Evolutionary conservation across 768 basidiomycete species (phyloP).

Genomic region (Rhodotorula taiwanensis): DNA sequence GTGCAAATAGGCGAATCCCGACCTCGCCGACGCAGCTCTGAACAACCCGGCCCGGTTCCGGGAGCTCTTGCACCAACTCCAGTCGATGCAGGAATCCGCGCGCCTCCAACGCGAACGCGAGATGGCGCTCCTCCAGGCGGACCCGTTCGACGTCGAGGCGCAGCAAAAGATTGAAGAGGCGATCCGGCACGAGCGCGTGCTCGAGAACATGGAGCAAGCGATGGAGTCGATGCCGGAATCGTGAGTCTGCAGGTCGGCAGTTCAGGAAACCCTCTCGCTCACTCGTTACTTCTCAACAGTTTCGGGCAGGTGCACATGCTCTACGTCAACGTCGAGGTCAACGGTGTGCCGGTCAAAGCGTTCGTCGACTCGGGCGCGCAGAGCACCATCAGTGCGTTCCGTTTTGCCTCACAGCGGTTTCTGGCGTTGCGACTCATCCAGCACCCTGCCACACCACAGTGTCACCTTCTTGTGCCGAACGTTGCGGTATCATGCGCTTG

Average conservation of each 20-base stretch:
- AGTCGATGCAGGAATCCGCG: slow-evolving; percentile 39
- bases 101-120: slow-evolving; percentile 56
- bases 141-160: slow-evolving; percentile 87
- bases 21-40: slow-evolving; percentile 65
- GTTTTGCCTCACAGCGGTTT: neutral
- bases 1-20: slow-evolving; percentile 62
- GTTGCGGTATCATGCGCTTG: slow-evolving; percentile 76
- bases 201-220: slow-evolving; percentile 90
- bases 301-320: slow-evolving; percentile 96
- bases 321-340: slow-evolving; percentile 89
- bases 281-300: slow-evolving; percentile 35
- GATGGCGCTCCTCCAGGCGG: slow-evolving; percentile 62
- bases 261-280: too few relatives aligned
- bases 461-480: slow-evolving; percentile 15
- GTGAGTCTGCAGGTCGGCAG: slow-evolving; percentile 48
- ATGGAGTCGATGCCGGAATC: slow-evolving; percentile 53
- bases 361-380: slow-evolving; percentile 99
- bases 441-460: neutral
- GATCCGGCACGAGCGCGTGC: slow-evolving; percentile 77
- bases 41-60: slow-evolving; percentile 68
- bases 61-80: slow-evolving; percentile 54
- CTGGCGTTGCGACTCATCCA: neutral
- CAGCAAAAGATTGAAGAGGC: slow-evolving; percentile 89
- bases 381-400: slow-evolving; percentile 78
- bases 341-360: slow-evolving; percentile 80